These are phyloP conservation scores for Marvania coccoides DNA, from an alignment of 139 green algal species.

Conservation along the genomic window DNA sequence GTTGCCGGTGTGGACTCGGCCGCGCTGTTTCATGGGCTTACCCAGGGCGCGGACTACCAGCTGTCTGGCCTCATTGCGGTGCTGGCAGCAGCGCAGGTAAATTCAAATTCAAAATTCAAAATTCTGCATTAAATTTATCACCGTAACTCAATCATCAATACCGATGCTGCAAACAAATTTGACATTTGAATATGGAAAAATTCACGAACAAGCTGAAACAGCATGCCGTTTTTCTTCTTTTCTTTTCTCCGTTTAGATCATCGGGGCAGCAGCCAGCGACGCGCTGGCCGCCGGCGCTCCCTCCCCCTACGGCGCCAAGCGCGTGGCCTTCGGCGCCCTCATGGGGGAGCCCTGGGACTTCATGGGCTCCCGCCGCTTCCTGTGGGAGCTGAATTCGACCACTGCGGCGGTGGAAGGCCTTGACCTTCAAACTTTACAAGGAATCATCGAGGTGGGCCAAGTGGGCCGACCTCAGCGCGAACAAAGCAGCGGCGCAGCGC, in stretches of 20 bases:
- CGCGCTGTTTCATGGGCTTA: constrained; percentile 42
- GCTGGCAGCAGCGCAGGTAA: constrained; percentile 47
- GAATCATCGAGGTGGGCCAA: constrained; percentile 52
- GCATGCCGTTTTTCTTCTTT: no score
- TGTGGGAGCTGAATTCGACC: constrained; percentile 51
- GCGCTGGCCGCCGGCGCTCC: neutral
- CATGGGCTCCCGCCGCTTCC: constrained; percentile 58
- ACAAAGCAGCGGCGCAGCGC: neutral
- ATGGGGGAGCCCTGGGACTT: constrained; percentile 55
- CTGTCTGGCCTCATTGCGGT: constrained; percentile 64
- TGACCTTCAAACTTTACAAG: constrained; percentile 21
- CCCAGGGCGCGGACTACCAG: constrained; percentile 45
- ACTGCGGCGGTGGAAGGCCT: constrained; percentile 30
- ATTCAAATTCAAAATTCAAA: no score
- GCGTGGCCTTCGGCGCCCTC: constrained; percentile 58
- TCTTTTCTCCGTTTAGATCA: no score
- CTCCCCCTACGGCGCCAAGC: neutral
- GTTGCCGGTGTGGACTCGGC: constrained; percentile 41
- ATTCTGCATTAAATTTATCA: no score
- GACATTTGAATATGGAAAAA: no score
- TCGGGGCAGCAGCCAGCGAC: no score
- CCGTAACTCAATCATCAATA: no score
- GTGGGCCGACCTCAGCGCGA: constrained; percentile 25
- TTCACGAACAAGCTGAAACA: no score
- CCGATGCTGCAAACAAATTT: no score